Conservation (phyloP, 2,329 filamentous ascomycete species). For the Alternaria atra region DNA sequence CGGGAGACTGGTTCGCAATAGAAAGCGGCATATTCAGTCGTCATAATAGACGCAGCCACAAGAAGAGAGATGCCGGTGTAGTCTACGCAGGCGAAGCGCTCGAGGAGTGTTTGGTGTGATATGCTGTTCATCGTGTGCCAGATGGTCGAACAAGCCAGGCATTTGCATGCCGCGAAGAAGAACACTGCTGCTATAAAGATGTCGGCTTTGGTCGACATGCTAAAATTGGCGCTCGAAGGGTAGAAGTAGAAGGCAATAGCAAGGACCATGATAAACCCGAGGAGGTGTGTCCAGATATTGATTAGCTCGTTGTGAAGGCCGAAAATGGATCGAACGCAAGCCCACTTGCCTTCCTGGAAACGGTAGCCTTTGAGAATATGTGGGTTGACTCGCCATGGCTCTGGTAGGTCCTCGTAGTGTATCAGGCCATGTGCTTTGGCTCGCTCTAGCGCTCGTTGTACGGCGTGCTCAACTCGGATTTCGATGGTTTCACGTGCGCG, state of each 20-base stretch:
- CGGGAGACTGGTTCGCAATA: slow-evolving; percentile 93
- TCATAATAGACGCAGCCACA: slow-evolving; percentile 96
- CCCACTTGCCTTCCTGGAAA: slow-evolving; percentile 89
- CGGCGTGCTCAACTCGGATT: slow-evolving; percentile 78
- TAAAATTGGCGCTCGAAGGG: slow-evolving; percentile 86
- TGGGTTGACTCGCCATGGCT: slow-evolving; percentile 93
- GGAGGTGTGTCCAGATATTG: slow-evolving; percentile 96
- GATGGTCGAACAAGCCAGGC: slow-evolving; percentile 90
- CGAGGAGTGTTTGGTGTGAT: slow-evolving; percentile 86
- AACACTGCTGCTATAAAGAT: slow-evolving; percentile 92
- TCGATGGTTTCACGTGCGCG: slow-evolving; percentile 73
- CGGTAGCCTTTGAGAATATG: slow-evolving; percentile 93
- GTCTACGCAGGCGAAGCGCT: slow-evolving; percentile 96
- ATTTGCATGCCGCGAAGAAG: slow-evolving; percentile 95
- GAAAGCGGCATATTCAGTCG: slow-evolving; percentile 97
- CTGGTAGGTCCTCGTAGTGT: slow-evolving; percentile 86
- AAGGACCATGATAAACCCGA: slow-evolving; percentile 88
- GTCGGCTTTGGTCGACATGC: slow-evolving; percentile 84
- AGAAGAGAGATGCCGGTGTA: slow-evolving; percentile 97
- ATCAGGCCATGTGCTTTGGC: slow-evolving; percentile 85
- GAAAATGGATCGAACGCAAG: slow-evolving; percentile 86
- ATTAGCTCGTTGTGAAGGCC: slow-evolving; percentile 89
- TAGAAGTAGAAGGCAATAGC: slow-evolving; percentile 96
- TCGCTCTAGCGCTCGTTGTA: slow-evolving; percentile 77
- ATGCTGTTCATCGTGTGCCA: slow-evolving; percentile 99